These are phyloP conservation scores for Coleophoma eucalyptorum DNA, from an alignment of 2,329 filamentous ascomycete species.

Conservation along the genomic window DNA sequence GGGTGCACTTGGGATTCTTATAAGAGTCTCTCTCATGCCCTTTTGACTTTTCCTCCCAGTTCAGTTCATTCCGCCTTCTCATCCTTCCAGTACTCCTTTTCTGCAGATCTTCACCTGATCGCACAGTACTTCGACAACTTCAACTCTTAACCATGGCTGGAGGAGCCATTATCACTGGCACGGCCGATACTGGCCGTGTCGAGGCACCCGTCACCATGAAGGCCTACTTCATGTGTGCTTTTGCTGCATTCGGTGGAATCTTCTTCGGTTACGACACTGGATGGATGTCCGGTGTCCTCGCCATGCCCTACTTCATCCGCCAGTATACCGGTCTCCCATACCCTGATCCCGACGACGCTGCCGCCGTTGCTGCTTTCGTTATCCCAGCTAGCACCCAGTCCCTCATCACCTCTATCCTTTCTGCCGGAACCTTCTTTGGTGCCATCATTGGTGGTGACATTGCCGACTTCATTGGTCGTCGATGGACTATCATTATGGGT, in stretches of 20 bases:
- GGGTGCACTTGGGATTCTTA: not conserved
- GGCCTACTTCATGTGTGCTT: conserved; percentile 64
- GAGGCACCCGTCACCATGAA: conserved; percentile 65
- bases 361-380: conserved; percentile 3
- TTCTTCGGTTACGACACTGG: conserved; percentile 34
- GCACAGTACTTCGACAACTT: not conserved
- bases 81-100: not conserved
- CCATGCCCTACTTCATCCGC: conserved; percentile 31
- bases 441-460: conserved; percentile 74
- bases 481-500: conserved; percentile 59
- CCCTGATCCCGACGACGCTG: conserved; percentile 3
- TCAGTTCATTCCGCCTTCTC: not conserved
- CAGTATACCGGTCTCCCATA: conserved; percentile 2
- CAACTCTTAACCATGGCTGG: not conserved
- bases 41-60: not conserved
- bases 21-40: not conserved
- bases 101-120: not conserved
- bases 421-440: conserved; percentile 76
- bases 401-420: conserved; percentile 50
- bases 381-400: conserved; percentile 36
- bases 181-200: conserved; percentile 60
- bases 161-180: not conserved
- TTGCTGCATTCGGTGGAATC: conserved; percentile 59
- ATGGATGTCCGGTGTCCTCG: not conserved
- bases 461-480: conserved; percentile 71